Conservation (phyloP, 768 basidiomycete species). For the Astraeus odoratus region DNA sequence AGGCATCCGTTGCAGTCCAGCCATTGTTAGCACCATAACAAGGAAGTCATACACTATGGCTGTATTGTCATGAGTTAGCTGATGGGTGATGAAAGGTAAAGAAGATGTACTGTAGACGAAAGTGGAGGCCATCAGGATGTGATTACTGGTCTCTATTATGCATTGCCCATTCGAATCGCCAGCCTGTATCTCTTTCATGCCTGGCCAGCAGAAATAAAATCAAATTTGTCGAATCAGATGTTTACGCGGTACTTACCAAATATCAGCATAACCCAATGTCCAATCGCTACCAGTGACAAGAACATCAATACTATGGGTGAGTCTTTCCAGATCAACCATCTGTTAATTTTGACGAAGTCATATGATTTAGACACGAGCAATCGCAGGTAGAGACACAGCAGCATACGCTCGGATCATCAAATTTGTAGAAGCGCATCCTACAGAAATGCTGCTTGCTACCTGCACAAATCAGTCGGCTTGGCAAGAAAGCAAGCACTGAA, state of each 20-base stretch:
- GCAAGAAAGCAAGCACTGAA: too few species aligned
- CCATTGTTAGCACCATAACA: constrained; percentile 11
- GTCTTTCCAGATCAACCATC: constrained; percentile 24
- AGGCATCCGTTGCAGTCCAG: constrained; percentile 9
- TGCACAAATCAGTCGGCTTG: background rate
- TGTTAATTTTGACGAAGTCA: constrained; percentile 4
- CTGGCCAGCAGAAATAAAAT: constrained; percentile 10
- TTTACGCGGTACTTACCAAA: constrained; percentile 4
- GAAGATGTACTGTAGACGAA: constrained; percentile 15
- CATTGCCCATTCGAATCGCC: constrained; percentile 3
- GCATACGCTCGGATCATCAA: constrained; percentile 25
- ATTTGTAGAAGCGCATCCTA: constrained; percentile 18
- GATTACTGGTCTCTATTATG: background rate
- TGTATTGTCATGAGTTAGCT: constrained; percentile 2
- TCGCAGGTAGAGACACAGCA: background rate
- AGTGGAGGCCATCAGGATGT: constrained; percentile 1
- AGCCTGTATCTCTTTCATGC: constrained; percentile 6
- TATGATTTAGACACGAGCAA: background rate
- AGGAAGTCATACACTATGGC: constrained; percentile 17
- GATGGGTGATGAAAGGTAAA: background rate
- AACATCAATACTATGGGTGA: constrained; percentile 11
- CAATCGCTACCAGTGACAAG: constrained; percentile 7
- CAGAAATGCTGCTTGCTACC: constrained; percentile 9
- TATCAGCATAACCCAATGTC: constrained; percentile 18
- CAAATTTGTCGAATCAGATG: background rate